Evolutionary conservation across 805 yeast genomes (phyloP), one percentile per base, ranked within the genome.

Genomic region (Myxozyma neglecta): DNA sequence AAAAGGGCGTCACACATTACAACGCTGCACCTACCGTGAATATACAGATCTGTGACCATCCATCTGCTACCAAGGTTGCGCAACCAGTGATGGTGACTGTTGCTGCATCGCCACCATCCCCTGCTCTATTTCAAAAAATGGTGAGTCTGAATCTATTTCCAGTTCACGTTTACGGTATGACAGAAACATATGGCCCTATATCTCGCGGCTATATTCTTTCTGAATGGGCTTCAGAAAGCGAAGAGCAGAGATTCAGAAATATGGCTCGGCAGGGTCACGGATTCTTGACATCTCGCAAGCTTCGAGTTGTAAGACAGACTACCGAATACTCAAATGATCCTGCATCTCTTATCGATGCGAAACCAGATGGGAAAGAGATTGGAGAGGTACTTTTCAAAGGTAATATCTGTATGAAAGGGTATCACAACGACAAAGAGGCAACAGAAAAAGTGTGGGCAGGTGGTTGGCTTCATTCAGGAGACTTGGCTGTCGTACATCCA

Each of bases 11-110:
- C 58, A 73, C 76, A 14, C 76, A 74, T 54, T 72, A 67, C 65
- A 68, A 69, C 56, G 77, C 77, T 13, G 77, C 77, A 0, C 77
- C 77, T n/a, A 74, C 77, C 6, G 77, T 74, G 59, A 74, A 73
- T 57, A 67, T 70, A 39, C 71, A 73, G 70, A 59, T 74, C 9
- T 67, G 73, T 51, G 72, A 70, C 61, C 66, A 70, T 54, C 67
- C 71, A 18, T 60, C 65, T 47, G 77, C 77, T 16, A 49, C 49
- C 35, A 63, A 60, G n/a, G 65, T 73, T 8, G 60, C 68, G 10
- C 64, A 68, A 34, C 63, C 59, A 14, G 75, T 73, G 7, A 57
- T 68, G 34, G 77, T 74, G 44, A 70, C 72, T 16, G 77, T 74
- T 8, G 77, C 77, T 13, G 77, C 77, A 6, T 69, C 77, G 9